Conservation (phyloP, 805 yeast genomes). For the Barnettozyma wickerhamii region DNA sequence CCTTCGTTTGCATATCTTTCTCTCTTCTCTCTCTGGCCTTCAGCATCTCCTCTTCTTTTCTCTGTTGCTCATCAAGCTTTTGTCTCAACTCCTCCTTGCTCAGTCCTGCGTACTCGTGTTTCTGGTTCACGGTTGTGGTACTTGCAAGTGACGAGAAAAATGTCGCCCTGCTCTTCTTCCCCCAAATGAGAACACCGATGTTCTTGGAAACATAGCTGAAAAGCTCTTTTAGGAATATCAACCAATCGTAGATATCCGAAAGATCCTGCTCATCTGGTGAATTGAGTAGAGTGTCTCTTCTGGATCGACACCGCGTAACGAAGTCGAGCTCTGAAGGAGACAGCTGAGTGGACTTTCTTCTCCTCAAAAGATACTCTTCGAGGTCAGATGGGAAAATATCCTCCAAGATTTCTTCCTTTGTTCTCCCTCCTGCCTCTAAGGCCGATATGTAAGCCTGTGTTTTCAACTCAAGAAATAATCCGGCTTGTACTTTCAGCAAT, state of each 20-base stretch:
- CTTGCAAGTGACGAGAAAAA: constrained; percentile 13
- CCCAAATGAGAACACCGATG: constrained; percentile 70
- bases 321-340: constrained; percentile 82
- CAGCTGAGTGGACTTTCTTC: constrained; percentile 35
- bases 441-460: constrained; percentile 96
- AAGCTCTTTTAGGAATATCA: constrained; percentile 71
- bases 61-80: constrained; percentile 14
- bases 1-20: neutral
- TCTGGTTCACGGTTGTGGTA: constrained; percentile 1
- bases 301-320: constrained; percentile 61
- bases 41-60: constrained; percentile 12
- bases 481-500: constrained; percentile 76
- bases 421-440: constrained; percentile 54
- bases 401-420: constrained; percentile 62
- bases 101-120: constrained; percentile 9
- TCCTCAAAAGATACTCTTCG: constrained; percentile 35
- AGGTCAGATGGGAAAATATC: constrained; percentile 70
- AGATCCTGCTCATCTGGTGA: constrained; percentile 46
- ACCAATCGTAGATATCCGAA: constrained; percentile 79
- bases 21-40: constrained; percentile 15
- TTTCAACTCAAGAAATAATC: constrained; percentile 77
- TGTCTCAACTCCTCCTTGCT: constrained; percentile 20
- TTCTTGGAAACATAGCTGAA: constrained; percentile 75
- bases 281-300: constrained; percentile 58
- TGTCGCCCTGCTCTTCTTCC: constrained; percentile 40